Evolutionary conservation across 345 rosid species (phyloP), one percentile per base, ranked within the genome.

Genomic region (Viola odorata): DNA sequence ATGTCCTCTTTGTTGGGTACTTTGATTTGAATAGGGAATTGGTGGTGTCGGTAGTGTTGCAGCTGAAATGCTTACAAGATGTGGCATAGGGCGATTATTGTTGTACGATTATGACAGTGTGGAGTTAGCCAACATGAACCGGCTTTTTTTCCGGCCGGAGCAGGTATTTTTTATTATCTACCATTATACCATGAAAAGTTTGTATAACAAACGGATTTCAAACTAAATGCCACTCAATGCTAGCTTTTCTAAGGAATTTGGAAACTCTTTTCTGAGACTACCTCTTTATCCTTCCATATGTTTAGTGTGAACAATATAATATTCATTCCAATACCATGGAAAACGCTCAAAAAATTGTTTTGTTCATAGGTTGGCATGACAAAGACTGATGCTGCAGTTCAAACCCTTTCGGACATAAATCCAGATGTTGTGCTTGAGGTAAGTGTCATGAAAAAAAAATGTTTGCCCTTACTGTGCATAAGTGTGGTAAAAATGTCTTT

Each of bases 21-120:
- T 40, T 57, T 58, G 50, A 17, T 74, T 58, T 58, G 12, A 42
- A 36, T 73, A 89, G 99, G 99, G 99, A 37, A 75, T 92, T 70
- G 99, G 99, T 66, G 99, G 99, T 55, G 96, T 89, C 60, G 99
- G 99, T 50, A 87, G 99, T 78, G 99, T 92, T 73, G 97, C 96
- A 3, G 97, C 99, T 73, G 98, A 92, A 77, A 92, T 92, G 99
- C 77, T 92, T 73, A 92, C 96, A 41, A 77, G 98, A 73, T 92
- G 98, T 79, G 99, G 99, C 60, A 83, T 89, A 49, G 99, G 99
- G 65, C 91, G 96, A 60, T 90, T 92, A 67, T 78, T 92, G 78
- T 78, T 92, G 81, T 92, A 92, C 72, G 99, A 92, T 69, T 87
- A 92, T 78, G 98, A 92, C 73, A 83, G 80, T 55, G 98, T 92